phyloP scores from a whole-genome alignment of 371 early-diverging fungal species.

The Saksenaea oblongispora region DNA sequence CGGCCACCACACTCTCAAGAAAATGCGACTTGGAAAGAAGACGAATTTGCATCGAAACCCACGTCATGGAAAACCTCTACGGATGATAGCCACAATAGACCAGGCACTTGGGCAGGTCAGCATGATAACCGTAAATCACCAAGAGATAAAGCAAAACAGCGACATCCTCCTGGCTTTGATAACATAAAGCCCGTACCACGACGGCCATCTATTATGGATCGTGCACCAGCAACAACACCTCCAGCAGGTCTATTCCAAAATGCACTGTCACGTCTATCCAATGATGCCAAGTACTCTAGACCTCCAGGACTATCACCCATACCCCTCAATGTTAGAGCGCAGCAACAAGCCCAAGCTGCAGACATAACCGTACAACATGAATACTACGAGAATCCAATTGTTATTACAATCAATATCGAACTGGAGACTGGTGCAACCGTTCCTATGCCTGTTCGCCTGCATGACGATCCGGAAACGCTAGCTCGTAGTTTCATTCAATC shows the following conservation, averaged over 20 bases:
- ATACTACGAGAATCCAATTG: constrained; percentile 12
- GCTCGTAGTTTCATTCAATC: constrained; percentile 12
- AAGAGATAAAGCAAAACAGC: not conserved
- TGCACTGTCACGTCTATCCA: constrained; percentile 1
- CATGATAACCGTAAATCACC: not conserved
- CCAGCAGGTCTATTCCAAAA: constrained; percentile 17
- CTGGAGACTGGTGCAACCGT: constrained; percentile 12
- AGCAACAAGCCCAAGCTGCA: not conserved
- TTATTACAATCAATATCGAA: constrained; percentile 23
- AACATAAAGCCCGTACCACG: not conserved
- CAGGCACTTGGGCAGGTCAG: not conserved
- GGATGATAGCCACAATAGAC: not conserved
- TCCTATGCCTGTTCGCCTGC: constrained; percentile 16
- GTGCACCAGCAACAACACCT: constrained; percentile 3
- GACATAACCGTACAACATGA: not conserved
- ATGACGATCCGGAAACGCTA: constrained; percentile 17
- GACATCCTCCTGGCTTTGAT: not conserved
- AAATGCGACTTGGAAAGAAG: not conserved
- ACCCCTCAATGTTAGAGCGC: constrained; percentile 7
- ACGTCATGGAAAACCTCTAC: not conserved
- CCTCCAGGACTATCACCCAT: constrained; percentile 20
- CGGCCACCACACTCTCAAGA: too few relatives aligned
- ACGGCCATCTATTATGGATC: not conserved
- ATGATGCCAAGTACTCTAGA: not conserved
- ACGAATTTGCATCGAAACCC: not conserved